Percentiles rank a stretch among this genome's conserved stretches.
Evolutionary conservation across 1,284 basidiomycete species (phyloP).

Genomic region (Rhodofomes roseus): DNA sequence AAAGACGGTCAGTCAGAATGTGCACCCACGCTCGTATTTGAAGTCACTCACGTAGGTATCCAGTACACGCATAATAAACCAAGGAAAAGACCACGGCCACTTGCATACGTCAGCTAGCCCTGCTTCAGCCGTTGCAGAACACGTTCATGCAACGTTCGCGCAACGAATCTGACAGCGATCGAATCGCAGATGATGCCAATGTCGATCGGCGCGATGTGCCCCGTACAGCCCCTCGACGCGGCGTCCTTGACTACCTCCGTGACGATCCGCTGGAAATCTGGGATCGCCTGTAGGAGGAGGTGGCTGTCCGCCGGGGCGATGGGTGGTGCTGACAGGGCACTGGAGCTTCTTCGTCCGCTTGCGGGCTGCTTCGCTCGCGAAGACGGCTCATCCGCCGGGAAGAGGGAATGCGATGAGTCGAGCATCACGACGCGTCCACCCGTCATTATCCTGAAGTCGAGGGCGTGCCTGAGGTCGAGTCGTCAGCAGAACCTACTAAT

Average conservation of each 20-base stretch:
- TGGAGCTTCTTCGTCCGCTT: neutral
- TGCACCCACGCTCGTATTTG: neutral
- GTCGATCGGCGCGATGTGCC: conserved; percentile 52
- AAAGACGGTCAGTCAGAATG: neutral
- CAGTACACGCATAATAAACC: neutral
- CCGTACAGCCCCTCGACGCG: conserved; percentile 28
- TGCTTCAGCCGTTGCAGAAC: conserved; percentile 16
- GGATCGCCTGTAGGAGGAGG: conserved; percentile 56
- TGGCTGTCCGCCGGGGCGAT: conserved; percentile 11
- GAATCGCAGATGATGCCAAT: conserved; percentile 62
- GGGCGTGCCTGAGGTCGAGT: conserved; percentile 51
- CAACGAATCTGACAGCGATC: conserved; percentile 41
- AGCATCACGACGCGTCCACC: conserved; percentile 61
- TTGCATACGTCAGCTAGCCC: neutral
- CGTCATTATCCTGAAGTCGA: conserved; percentile 75
- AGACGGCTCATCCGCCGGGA: conserved; percentile 27
- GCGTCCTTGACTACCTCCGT: conserved; percentile 37
- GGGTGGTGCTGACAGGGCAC: neutral
- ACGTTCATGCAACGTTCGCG: conserved; percentile 41
- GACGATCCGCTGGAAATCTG: conserved; percentile 51
- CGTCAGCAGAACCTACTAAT: neutral
- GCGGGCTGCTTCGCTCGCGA: neutral
- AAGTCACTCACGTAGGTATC: neutral
- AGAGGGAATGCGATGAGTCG: conserved; percentile 63
- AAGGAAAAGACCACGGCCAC: neutral